Evolutionary conservation across 2,329 filamentous ascomycete genomes (phyloP).

Genomic region (Tolypocladium amazonense): DNA sequence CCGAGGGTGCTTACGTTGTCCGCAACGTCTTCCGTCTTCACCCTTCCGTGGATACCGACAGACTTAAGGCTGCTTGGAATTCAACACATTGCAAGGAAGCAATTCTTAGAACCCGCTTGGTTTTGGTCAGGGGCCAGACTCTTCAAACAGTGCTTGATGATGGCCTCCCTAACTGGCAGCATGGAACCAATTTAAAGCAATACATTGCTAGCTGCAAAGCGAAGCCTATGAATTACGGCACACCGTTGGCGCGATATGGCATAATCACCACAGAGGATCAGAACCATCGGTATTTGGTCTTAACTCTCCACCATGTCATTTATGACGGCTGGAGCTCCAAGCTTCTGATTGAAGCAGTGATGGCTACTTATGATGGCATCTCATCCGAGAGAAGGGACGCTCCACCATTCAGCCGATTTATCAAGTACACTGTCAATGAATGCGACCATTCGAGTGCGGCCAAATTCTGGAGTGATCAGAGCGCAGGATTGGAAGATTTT

Average conservation of each 20-base stretch:
- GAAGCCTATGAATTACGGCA: background rate
- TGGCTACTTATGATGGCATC: background rate
- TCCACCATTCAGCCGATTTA: background rate
- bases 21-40: background rate
- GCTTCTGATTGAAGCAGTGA: background rate
- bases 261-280: background rate
- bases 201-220: background rate
- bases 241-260: background rate
- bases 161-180: background rate
- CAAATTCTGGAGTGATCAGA: background rate
- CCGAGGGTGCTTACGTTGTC: background rate
- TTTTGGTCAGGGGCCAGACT: background rate
- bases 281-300: background rate
- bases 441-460: background rate
- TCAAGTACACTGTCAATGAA: background rate
- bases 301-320: conserved; percentile 2
- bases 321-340: conserved; percentile 2
- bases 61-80: background rate
- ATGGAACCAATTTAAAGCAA: background rate
- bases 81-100: background rate
- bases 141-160: background rate
- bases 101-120: conserved; percentile 1
- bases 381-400: background rate
- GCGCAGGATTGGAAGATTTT: background rate
- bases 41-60: background rate